Conservation (phyloP, 176 grass and related monocot genomes). For the Musa acuminata region DNA sequence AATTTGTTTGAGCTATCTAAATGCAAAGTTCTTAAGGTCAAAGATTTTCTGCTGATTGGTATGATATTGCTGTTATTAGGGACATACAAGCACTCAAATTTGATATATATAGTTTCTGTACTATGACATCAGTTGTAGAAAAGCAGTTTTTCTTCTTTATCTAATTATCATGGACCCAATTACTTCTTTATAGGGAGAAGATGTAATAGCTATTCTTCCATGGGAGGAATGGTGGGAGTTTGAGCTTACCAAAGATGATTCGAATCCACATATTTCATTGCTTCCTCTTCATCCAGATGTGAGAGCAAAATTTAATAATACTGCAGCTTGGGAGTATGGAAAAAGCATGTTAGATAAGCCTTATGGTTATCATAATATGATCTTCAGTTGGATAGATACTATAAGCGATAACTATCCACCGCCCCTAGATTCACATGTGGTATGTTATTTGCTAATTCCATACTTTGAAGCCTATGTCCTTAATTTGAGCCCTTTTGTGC, state of each 20-base stretch:
- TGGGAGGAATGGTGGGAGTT: conserved; percentile 99
- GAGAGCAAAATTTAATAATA: conserved; percentile 82
- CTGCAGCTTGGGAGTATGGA: conserved; percentile 90
- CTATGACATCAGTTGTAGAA: neutral
- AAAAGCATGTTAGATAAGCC: conserved; percentile 68
- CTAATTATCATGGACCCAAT: neutral
- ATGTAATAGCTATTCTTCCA: conserved; percentile 84
- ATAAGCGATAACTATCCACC: conserved; percentile 76
- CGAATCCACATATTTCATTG: conserved; percentile 84
- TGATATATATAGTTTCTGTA: neutral
- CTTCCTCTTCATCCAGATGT: conserved; percentile 69
- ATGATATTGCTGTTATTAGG: neutral
- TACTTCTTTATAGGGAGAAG: conserved; percentile 51
- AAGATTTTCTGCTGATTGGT: conserved; percentile 6
- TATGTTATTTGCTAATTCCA: conserved; percentile 25
- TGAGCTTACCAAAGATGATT: conserved; percentile 71
- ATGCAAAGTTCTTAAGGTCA: neutral
- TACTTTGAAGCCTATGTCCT: neutral
- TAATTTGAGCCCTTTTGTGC: neutral
- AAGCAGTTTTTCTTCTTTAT: neutral
- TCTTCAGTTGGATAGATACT: conserved; percentile 99
- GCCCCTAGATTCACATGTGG: conserved; percentile 94
- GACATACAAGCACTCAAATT: neutral
- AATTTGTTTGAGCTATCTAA: neutral
- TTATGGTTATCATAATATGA: conserved; percentile 97